Percentiles rank a stretch among this genome's conserved stretches.
These are phyloP conservation scores for Melampsora occidentalis DNA, from an alignment of 1,284 basidiomycete genomes.

Conservation along the genomic window DNA sequence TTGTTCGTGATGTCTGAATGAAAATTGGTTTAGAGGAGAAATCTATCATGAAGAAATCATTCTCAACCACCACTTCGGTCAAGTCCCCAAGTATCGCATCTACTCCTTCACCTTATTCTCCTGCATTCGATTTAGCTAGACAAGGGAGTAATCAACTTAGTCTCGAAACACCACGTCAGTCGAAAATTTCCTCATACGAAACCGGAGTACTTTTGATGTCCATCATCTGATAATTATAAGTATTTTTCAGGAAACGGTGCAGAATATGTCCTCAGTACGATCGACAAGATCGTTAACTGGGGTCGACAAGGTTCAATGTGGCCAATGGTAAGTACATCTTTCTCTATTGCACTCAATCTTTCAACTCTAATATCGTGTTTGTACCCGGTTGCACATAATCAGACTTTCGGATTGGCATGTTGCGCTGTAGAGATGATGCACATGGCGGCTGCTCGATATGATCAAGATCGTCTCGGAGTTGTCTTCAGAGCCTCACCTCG, in stretches of 20 bases:
- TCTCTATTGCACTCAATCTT: neutral
- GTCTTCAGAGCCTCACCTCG: conserved; percentile 98
- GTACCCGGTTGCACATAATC: neutral
- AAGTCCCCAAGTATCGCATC: conserved; percentile 10
- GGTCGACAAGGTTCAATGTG: conserved; percentile 96
- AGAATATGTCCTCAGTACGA: conserved; percentile 94
- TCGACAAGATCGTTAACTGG: conserved; percentile 98
- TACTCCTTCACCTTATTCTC: conserved; percentile 36
- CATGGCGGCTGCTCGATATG: conserved; percentile 97
- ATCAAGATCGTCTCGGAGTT: conserved; percentile 95
- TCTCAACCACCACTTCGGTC: conserved; percentile 15
- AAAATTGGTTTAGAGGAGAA: no score
- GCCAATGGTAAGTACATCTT: conserved; percentile 85
- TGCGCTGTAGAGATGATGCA: conserved; percentile 99
- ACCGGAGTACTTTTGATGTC: neutral
- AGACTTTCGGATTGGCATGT: conserved; percentile 76
- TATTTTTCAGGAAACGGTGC: conserved; percentile 45
- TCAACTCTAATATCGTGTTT: neutral
- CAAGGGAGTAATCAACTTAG: conserved; percentile 76
- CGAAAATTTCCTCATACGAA: neutral
- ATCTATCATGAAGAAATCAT: neutral
- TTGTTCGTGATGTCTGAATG: no score
- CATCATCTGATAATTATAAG: neutral
- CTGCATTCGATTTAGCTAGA: conserved; percentile 59
- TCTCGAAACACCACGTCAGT: conserved; percentile 68